Conservation (phyloP, 192 early-diverging fungal genomes). For the Backusella sp. region DNA sequence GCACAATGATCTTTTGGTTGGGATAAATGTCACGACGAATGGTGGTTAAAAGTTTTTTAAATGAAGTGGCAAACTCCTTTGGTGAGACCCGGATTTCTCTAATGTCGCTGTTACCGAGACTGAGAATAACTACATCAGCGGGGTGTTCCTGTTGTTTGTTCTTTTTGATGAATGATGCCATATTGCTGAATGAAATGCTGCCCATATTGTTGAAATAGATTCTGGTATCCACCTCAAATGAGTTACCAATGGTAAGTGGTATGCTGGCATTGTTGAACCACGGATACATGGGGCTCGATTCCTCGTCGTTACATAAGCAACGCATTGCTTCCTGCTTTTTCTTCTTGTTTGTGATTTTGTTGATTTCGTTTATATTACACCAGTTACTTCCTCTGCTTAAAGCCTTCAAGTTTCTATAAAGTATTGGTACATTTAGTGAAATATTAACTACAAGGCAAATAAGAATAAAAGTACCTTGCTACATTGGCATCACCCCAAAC, state of each 20-base stretch:
- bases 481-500: slow-evolving; percentile 35
- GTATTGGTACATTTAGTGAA: not conserved
- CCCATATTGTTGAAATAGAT: slow-evolving; percentile 15
- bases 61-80: slow-evolving; percentile 12
- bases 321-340: not conserved
- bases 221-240: slow-evolving; percentile 24
- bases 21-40: slow-evolving; percentile 16
- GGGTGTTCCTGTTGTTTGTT: not conserved
- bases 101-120: slow-evolving; percentile 31
- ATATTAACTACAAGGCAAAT: too few relatives aligned
- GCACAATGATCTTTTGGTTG: slow-evolving; percentile 27
- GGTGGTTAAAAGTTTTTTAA: slow-evolving; percentile 2
- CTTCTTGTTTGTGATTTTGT: slow-evolving; percentile 8
- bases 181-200: not conserved
- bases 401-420: slow-evolving; percentile 25
- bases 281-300: not conserved
- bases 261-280: slow-evolving; percentile 21
- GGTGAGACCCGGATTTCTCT: slow-evolving; percentile 11
- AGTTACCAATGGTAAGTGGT: slow-evolving; percentile 20
- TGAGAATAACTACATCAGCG: slow-evolving; percentile 28
- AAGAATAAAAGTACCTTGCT: slow-evolving; percentile 11
- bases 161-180: not conserved
- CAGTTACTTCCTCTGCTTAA: slow-evolving; percentile 24
- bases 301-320: slow-evolving; percentile 31
- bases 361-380: slow-evolving; percentile 24